A percentile compares a stretch with the other conserved stretches of the same genome.
phyloP scores from a whole-genome alignment of 2,329 filamentous ascomycete genomes.

The Colletotrichum gigasporum region DNA sequence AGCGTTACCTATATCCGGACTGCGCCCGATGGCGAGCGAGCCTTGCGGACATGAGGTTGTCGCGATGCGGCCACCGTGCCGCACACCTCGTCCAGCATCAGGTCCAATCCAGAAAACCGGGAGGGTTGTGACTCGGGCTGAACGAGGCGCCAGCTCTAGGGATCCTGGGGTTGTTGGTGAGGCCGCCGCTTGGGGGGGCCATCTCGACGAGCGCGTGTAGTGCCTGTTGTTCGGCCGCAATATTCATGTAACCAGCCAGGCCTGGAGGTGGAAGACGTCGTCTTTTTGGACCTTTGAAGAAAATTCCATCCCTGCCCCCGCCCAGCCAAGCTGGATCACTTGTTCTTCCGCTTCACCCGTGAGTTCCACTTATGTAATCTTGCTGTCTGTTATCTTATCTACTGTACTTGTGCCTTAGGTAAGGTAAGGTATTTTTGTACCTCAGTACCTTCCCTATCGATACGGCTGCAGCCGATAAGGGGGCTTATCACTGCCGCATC shows the following conservation, averaged over 20 bases:
- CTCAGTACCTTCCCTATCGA: too few relatives aligned
- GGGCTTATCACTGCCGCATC: too few relatives aligned
- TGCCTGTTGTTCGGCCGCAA: not conserved
- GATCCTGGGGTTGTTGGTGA: not conserved
- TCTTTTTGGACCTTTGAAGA: not conserved
- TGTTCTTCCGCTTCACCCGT: conserved; percentile 2
- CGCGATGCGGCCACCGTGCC: not conserved
- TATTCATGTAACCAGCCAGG: not conserved
- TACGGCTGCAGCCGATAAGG: too few relatives aligned
- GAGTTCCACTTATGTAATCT: not conserved
- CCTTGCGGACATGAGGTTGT: not conserved
- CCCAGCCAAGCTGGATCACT: not conserved
- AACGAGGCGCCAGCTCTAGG: not conserved
- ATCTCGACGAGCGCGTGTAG: not conserved
- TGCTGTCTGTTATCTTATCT: not conserved
- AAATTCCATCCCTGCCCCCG: not conserved
- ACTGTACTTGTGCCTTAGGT: too few relatives aligned
- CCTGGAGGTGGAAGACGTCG: not conserved
- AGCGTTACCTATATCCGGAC: too few relatives aligned
- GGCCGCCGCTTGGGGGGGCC: not conserved
- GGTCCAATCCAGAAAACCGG: not conserved
- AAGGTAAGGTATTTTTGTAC: too few relatives aligned
- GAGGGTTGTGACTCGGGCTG: not conserved
- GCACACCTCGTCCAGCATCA: too few relatives aligned
- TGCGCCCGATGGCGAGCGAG: too few relatives aligned